Conservation (phyloP, 352 stramenopile species). For the Pythium rishiriense region DNA sequence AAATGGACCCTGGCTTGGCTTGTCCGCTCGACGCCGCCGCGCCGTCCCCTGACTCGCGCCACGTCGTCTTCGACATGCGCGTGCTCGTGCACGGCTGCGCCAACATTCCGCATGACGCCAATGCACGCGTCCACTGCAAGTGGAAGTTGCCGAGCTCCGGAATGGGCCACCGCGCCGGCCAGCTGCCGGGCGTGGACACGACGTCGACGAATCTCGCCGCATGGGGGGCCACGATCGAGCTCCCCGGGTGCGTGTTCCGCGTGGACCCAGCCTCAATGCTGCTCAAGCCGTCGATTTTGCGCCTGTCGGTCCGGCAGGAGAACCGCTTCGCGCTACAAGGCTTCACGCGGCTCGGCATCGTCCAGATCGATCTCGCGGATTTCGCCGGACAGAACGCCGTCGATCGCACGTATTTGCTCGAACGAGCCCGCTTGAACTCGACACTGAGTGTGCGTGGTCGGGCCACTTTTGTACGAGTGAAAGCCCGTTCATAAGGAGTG, state of each 20-base stretch:
- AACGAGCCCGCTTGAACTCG: constrained; percentile 42
- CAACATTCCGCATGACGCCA: constrained; percentile 33
- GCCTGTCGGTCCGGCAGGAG: constrained; percentile 37
- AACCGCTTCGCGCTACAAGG: constrained; percentile 11
- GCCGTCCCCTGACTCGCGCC: background rate
- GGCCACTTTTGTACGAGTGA: background rate
- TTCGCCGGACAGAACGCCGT: constrained; percentile 30
- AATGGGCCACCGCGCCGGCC: background rate
- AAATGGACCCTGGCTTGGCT: background rate
- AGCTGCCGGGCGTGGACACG: constrained; percentile 27
- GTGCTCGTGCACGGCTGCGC: constrained; percentile 36
- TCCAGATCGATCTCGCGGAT: constrained; percentile 38
- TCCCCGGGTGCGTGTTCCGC: constrained; percentile 29
- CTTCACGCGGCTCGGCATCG: constrained; percentile 30
- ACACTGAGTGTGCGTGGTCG: constrained; percentile 29
- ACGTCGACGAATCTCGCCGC: constrained; percentile 30
- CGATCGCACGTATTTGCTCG: constrained; percentile 33
- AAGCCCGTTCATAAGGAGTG: background rate
- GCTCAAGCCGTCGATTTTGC: constrained; percentile 30
- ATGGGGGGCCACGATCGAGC: constrained; percentile 28
- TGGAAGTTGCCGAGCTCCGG: constrained; percentile 28
- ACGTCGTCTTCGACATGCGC: constrained; percentile 34
- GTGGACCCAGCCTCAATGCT: constrained; percentile 30
- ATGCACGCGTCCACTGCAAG: constrained; percentile 39
- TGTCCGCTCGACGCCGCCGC: background rate